Conservation (phyloP, 805 yeast species). For the Barnettozyma pratensis region DNA sequence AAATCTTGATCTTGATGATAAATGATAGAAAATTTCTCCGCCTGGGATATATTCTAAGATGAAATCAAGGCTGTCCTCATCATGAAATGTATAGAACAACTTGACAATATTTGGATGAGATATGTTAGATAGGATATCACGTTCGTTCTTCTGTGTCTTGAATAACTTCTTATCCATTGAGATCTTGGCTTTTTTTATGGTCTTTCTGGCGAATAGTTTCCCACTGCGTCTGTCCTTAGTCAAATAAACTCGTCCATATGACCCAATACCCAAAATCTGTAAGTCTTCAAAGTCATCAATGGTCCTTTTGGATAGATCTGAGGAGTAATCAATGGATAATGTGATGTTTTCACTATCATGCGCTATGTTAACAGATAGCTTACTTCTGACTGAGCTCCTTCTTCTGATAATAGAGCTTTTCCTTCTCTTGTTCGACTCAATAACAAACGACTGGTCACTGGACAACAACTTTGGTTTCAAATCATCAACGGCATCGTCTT, state of each 20-base stretch:
- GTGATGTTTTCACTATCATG: constrained; percentile 12
- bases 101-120: constrained; percentile 81
- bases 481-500: not conserved
- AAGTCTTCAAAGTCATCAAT: constrained; percentile 61
- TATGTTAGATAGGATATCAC: constrained; percentile 64
- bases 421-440: not conserved
- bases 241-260: constrained; percentile 81
- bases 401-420: constrained; percentile 3
- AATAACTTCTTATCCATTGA: constrained; percentile 46
- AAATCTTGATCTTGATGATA: constrained; percentile 33
- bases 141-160: constrained; percentile 74
- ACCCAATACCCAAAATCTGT: constrained; percentile 77
- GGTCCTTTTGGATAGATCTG: constrained; percentile 12
- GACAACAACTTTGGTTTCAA: not conserved
- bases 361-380: constrained; percentile 14
- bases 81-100: constrained; percentile 80
- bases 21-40: constrained; percentile 64
- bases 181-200: constrained; percentile 74
- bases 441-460: not conserved
- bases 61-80: constrained; percentile 65
- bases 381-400: constrained; percentile 15
- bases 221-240: constrained; percentile 61
- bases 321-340: constrained; percentile 12
- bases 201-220: constrained; percentile 79
- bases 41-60: constrained; percentile 84